phyloP scores from a whole-genome alignment of 2,329 filamentous ascomycete genomes.

The Xylaria sp. region DNA sequence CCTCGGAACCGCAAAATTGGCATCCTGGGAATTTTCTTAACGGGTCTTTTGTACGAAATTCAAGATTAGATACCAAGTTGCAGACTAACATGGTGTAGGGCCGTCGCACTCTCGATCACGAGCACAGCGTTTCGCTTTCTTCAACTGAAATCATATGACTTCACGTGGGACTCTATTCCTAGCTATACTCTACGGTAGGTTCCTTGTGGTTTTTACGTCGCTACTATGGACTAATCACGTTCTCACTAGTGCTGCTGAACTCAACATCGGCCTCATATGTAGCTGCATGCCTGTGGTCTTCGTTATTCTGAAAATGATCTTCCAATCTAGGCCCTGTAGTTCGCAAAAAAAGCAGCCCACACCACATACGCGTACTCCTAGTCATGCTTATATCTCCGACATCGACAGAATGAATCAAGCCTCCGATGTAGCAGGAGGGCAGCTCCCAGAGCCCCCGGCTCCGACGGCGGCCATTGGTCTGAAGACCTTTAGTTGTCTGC shows the following conservation, averaged over 20 bases:
- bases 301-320: constrained; percentile 19
- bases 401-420: neutral
- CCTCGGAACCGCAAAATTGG: constrained; percentile 23
- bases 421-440: neutral
- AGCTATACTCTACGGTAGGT: constrained; percentile 27
- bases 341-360: neutral
- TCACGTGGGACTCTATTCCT: constrained; percentile 32
- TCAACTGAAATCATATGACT: constrained; percentile 26
- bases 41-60: constrained; percentile 29
- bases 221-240: neutral
- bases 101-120: constrained; percentile 24
- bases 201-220: neutral
- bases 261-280: constrained; percentile 29
- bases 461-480: neutral
- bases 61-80: neutral
- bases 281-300: constrained; percentile 27
- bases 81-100: constrained; percentile 19
- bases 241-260: constrained; percentile 20
- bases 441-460: neutral
- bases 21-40: constrained; percentile 31
- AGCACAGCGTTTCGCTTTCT: constrained; percentile 30
- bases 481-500: neutral
- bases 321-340: neutral
- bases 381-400: constrained; percentile 23
- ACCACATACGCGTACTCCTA: constrained; percentile 14